A percentile compares a stretch with the other conserved stretches of the same genome.
Evolutionary conservation across 805 yeast species (phyloP).

Genomic region (Kuraishia ogatae): DNA sequence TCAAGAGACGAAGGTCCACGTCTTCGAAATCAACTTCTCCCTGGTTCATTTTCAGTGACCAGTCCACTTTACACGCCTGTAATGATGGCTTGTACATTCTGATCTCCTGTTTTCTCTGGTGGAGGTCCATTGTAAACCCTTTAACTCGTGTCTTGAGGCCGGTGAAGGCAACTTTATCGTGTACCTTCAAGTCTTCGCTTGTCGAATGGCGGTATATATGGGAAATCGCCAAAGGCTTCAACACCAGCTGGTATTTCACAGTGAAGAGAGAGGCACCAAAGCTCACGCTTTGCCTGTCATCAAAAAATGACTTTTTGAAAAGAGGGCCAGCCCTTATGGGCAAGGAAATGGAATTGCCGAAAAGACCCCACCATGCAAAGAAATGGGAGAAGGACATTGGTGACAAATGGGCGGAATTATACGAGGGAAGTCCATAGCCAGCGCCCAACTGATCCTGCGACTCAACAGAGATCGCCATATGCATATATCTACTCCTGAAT

Average conservation of each 20-base stretch:
- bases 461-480: slow-evolving; percentile 51
- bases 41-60: slow-evolving; percentile 42
- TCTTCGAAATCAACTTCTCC: slow-evolving; percentile 51
- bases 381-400: slow-evolving; percentile 65
- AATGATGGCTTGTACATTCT: slow-evolving; percentile 36
- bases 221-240: slow-evolving; percentile 66
- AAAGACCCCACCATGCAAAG: slow-evolving; percentile 79
- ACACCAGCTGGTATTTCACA: slow-evolving; percentile 67
- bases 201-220: slow-evolving; percentile 56
- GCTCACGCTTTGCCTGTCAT: slow-evolving; percentile 30
- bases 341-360: slow-evolving; percentile 65
- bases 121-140: slow-evolving; percentile 53
- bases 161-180: slow-evolving; percentile 41
- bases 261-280: slow-evolving; percentile 42
- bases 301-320: slow-evolving; percentile 71
- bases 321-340: slow-evolving; percentile 72
- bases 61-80: slow-evolving; percentile 32
- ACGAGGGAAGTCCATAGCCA: slow-evolving; percentile 19
- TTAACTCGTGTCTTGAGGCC: slow-evolving; percentile 64
- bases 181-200: slow-evolving; percentile 25
- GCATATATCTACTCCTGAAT: slow-evolving; percentile 77
- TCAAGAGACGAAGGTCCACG: slow-evolving; percentile 55
- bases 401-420: slow-evolving; percentile 70
- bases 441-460: slow-evolving; percentile 5
- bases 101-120: slow-evolving; percentile 46